Evolutionary conservation across 192 early-diverging fungal species (phyloP).

Genomic region (Chytriomyces confervae): DNA sequence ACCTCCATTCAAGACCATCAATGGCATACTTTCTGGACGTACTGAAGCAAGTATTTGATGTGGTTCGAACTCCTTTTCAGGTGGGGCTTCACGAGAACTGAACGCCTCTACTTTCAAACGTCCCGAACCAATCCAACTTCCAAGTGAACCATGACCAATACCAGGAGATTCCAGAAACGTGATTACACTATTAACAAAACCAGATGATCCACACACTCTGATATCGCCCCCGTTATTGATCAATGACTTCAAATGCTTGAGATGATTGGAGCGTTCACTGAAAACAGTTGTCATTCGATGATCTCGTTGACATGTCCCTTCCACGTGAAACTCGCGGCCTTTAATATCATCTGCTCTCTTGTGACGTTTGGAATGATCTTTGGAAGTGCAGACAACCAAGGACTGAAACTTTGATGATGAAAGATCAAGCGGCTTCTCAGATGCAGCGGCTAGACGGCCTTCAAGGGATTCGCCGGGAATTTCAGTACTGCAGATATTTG

Average conservation of each 20-base stretch:
- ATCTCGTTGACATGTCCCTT: too few species aligned
- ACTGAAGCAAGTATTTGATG: not conserved
- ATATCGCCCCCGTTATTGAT: not conserved
- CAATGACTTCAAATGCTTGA: not conserved
- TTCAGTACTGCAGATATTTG: slow-evolving; percentile 2
- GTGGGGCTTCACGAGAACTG: too few species aligned
- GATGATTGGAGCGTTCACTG: not conserved
- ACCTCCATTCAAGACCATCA: not conserved
- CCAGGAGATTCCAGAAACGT: not conserved
- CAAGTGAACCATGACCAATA: too few species aligned
- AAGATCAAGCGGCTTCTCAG: not conserved
- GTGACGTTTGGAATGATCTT: too few species aligned
- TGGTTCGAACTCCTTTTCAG: too few species aligned
- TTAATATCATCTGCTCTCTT: too few species aligned
- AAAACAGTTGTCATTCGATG: not conserved
- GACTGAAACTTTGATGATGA: not conserved
- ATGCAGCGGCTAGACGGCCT: not conserved
- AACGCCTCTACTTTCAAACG: not conserved
- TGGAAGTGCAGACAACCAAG: not conserved
- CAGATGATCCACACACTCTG: not conserved
- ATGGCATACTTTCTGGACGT: not conserved
- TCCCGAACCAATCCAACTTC: not conserved
- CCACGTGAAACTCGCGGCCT: too few species aligned
- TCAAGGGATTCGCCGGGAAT: not conserved
- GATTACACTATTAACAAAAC: not conserved